Conservation (phyloP, 108 stramenopile species). For the Conticribra weissflogii region DNA sequence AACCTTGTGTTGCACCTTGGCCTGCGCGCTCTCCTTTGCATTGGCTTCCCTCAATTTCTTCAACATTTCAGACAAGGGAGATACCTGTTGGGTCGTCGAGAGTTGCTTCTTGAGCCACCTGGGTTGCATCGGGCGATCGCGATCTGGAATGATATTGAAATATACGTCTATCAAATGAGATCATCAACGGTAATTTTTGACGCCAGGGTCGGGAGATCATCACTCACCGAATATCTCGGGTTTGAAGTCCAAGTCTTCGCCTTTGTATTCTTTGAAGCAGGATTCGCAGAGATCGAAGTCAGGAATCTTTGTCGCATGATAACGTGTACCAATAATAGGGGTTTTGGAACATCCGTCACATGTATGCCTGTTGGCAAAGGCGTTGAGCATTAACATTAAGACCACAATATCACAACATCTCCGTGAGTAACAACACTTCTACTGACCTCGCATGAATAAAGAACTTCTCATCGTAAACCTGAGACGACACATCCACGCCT, state of each 20-base stretch:
- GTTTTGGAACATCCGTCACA: conserved; percentile 83
- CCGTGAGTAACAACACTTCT: conserved; percentile 26
- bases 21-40: no score
- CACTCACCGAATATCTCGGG: conserved; percentile 60
- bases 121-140: conserved; percentile 70
- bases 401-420: conserved; percentile 39
- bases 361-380: conserved; percentile 84
- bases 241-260: conserved; percentile 73
- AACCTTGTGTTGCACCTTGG: no score
- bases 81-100: not conserved
- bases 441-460: not conserved
- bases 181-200: not conserved
- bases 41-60: conserved; percentile 37
- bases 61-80: conserved; percentile 17
- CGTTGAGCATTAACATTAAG: no score
- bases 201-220: no score
- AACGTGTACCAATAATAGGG: conserved; percentile 85
- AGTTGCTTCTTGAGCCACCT: conserved; percentile 59
- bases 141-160: conserved; percentile 37
- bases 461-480: conserved; percentile 14
- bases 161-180: conserved; percentile 5
- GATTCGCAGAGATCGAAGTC: conserved; percentile 84
- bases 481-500: no score
- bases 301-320: conserved; percentile 74
- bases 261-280: conserved; percentile 72